Evolutionary conservation across 208 protist genomes (phyloP).

Genomic region (Leishmania guyanensis): DNA sequence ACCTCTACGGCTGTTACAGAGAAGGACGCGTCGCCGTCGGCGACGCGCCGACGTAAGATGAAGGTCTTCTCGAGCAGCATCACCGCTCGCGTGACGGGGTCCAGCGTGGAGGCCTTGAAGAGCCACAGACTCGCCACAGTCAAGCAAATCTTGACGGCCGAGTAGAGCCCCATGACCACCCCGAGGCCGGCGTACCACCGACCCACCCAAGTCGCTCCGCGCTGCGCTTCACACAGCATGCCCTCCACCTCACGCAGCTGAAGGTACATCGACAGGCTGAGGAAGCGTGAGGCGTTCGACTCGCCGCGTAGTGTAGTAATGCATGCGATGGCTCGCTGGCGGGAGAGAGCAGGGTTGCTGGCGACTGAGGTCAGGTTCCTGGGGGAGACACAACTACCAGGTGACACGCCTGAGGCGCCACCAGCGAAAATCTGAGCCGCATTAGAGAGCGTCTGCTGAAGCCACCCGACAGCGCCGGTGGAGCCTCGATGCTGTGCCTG

Average conservation of each 20-base stretch:
- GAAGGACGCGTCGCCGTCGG: conserved; percentile 9
- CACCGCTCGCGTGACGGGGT: conserved; percentile 59
- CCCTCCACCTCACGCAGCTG: conserved; percentile 63
- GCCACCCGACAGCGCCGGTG: conserved; percentile 14
- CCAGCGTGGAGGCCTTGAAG: conserved; percentile 42
- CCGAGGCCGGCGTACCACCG: conserved; percentile 51
- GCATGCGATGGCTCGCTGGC: conserved; percentile 17
- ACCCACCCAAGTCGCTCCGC: conserved; percentile 49
- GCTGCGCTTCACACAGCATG: conserved; percentile 54
- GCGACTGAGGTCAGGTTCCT: not conserved
- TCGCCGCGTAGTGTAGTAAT: conserved; percentile 48
- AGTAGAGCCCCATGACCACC: conserved; percentile 57
- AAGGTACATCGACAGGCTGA: conserved; percentile 71
- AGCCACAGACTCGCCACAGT: conserved; percentile 49
- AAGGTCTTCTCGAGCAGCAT: conserved; percentile 44
- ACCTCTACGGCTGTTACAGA: conserved; percentile 35
- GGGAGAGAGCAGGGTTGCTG: conserved; percentile 24
- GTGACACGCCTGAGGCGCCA: not conserved
- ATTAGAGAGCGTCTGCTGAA: conserved; percentile 22
- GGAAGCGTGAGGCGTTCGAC: conserved; percentile 45
- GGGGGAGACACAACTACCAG: not conserved
- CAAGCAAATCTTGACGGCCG: conserved; percentile 44
- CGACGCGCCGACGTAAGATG: conserved; percentile 25
- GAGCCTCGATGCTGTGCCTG: not conserved
- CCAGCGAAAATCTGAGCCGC: conserved; percentile 10